Percentiles rank a stretch among this genome's conserved stretches.
Evolutionary conservation across 176 grass and related monocot species (phyloP).

Genomic region (Carex littledalei): DNA sequence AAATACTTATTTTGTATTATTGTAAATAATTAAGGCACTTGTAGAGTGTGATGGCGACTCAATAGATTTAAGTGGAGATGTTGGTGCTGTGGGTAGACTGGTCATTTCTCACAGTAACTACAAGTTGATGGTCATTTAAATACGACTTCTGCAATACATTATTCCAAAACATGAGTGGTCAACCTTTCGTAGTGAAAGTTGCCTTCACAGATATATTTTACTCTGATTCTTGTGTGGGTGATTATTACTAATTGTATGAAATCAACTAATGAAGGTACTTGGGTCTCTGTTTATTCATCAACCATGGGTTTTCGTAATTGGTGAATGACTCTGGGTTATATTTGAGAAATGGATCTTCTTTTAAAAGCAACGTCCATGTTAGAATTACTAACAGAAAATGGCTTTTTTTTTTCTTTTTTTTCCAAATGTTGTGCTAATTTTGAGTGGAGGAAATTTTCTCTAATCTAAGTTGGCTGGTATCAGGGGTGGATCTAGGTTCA

Average conservation of each 20-base stretch:
- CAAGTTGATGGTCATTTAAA: neutral
- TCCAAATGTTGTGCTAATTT: neutral
- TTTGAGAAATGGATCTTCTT: neutral
- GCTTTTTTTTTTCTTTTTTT: neutral
- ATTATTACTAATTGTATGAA: neutral
- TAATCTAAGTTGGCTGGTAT: neutral
- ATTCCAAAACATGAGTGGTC: neutral
- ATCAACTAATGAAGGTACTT: neutral
- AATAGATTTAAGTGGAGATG: constrained; percentile 93
- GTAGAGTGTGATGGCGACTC: constrained; percentile 96
- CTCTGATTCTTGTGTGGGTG: neutral
- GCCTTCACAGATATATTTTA: neutral
- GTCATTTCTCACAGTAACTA: too few species aligned
- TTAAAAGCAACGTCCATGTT: neutral
- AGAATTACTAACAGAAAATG: neutral
- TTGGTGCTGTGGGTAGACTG: constrained; percentile 79
- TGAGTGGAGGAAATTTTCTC: neutral
- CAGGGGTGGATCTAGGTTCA: too few species aligned
- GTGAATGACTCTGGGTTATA: neutral
- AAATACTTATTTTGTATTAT: constrained; percentile 8
- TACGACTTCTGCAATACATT: neutral
- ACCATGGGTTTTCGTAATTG: neutral
- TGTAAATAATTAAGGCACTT: constrained; percentile 57
- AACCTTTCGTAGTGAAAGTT: neutral
- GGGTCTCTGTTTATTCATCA: neutral